Base-by-base conservation (phyloP, 345 rosid species). In the Euphorbia peplus region DNA sequence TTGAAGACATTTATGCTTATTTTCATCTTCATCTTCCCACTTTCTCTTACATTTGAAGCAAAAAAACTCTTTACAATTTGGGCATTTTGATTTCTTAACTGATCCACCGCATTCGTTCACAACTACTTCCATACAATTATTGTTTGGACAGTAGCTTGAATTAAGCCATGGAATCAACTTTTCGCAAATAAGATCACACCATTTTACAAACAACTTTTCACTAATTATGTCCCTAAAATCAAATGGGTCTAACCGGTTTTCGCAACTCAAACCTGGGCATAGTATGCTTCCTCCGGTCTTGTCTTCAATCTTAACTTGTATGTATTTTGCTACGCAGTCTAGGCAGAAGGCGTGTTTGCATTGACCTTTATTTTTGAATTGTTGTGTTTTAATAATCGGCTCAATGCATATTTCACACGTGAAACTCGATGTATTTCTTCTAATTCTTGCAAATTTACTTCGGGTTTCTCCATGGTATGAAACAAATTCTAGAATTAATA, bases 341-440 rank as follows among this genome's bases (percentile, higher is more conserved):
- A 56, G 2, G 37, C 60, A 56, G 15, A 56, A 56, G 1, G 60
- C 32, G 60, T 56, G 60, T 19, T 9, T 26, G 16, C 60, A 56
- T 12, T 12, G 11, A 18, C 14, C 16, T 26, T 15, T 56, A 35
- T 26, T 56, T 15, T 25, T 56, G 35, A 56, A 56, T 26, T 56
- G 28, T 1, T 56, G 35, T 16, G 60, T 25, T 56, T 25, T 13
- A 24, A 19, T 12, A 5, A 56, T 56, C 16, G 60, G 60, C 16
- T 56, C 60, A 24, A 24, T 56, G 35, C 60, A 56, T 15, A 56
- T 56, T 29, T 56, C 60, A 9, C 60, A 56, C 14, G 60, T 56
- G 35, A 56, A 56, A 18, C 25, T 56, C 1, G 60, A 53, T 19
- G 1, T n/a, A n/a, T 2, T 10, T 46, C 13, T 46, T 46, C 51